Conservation (phyloP, 805 yeast genomes). For the Phaffomyces opuntiae region DNA sequence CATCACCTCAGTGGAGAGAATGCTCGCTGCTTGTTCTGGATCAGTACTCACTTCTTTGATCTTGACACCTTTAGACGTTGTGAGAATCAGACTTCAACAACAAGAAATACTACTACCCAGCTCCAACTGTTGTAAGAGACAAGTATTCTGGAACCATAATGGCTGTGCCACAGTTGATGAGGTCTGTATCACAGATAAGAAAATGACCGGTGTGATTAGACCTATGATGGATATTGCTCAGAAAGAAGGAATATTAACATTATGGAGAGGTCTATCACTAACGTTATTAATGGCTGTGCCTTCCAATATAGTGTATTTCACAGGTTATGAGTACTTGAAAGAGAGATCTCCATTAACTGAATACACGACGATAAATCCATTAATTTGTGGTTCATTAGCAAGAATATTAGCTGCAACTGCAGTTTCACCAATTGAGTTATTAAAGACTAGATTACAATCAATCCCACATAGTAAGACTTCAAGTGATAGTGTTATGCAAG, state of each 20-base stretch:
- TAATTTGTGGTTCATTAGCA: constrained; percentile 81
- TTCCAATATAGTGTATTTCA: constrained; percentile 86
- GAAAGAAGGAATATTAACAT: constrained; percentile 67
- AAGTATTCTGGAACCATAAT: constrained; percentile 26
- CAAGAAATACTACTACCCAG: constrained; percentile 54
- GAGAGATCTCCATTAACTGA: constrained; percentile 57
- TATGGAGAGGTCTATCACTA: constrained; percentile 86
- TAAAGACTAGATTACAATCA: constrained; percentile 88
- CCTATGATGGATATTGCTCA: constrained; percentile 61
- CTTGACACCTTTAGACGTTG: constrained; percentile 78
- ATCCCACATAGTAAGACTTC: constrained; percentile 44
- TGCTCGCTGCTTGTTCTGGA: constrained; percentile 76
- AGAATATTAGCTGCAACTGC: constrained; percentile 76
- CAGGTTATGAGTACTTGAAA: constrained; percentile 83
- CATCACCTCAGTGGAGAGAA: constrained; percentile 50
- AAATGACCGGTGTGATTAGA: constrained; percentile 62
- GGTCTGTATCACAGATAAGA: constrained; percentile 26
- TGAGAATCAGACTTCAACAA: constrained; percentile 69
- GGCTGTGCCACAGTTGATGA: constrained; percentile 21
- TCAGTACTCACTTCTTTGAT: constrained; percentile 65
- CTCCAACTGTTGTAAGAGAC: constrained; percentile 30
- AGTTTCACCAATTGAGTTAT: constrained; percentile 80
- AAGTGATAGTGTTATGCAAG: constrained; percentile 27
- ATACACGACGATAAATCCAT: constrained; percentile 50
- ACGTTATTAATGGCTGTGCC: constrained; percentile 89